phyloP scores from a whole-genome alignment of 2,329 filamentous ascomycete genomes.

The Pseudocercospora pini-densiflorae region DNA sequence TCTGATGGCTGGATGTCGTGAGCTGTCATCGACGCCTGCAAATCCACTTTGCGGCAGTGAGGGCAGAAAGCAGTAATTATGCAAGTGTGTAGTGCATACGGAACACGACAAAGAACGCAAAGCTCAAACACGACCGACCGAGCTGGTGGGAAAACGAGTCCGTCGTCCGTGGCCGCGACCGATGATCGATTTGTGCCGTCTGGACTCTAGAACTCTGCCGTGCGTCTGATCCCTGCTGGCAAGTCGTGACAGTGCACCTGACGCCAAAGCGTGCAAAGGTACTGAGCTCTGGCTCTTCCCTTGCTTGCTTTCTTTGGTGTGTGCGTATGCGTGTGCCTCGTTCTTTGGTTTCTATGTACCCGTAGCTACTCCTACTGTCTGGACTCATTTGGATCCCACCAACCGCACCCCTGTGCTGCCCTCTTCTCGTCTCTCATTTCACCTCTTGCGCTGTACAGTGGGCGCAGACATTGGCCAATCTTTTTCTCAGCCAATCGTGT shows the following conservation, averaged over 20 bases:
- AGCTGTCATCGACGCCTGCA: background rate
- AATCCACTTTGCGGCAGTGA: background rate
- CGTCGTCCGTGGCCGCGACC: background rate
- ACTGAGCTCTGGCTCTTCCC: background rate
- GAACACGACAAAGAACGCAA: background rate
- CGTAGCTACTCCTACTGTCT: background rate
- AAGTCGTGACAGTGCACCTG: background rate
- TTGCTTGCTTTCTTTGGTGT: background rate
- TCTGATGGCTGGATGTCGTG: slow-evolving; percentile 2
- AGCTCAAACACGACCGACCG: background rate
- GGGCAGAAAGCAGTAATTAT: background rate
- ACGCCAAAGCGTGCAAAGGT: background rate
- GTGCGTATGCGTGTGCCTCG: background rate
- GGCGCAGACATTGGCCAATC: slow-evolving; percentile 8
- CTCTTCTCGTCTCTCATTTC: slow-evolving; percentile 22
- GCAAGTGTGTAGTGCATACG: background rate
- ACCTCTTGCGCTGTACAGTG: slow-evolving; percentile 6
- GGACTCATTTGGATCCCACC: background rate
- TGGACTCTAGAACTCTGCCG: background rate
- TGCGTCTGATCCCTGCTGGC: slow-evolving; percentile 2
- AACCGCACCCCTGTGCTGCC: slow-evolving; percentile 1
- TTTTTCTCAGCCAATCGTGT: slow-evolving; percentile 16
- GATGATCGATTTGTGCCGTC: background rate
- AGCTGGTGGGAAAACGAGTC: background rate
- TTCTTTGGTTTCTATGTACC: background rate